Evolutionary conservation across 2,329 filamentous ascomycete species (phyloP), one percentile per base, ranked within the genome.

Genomic region (Beauveria sp.): DNA sequence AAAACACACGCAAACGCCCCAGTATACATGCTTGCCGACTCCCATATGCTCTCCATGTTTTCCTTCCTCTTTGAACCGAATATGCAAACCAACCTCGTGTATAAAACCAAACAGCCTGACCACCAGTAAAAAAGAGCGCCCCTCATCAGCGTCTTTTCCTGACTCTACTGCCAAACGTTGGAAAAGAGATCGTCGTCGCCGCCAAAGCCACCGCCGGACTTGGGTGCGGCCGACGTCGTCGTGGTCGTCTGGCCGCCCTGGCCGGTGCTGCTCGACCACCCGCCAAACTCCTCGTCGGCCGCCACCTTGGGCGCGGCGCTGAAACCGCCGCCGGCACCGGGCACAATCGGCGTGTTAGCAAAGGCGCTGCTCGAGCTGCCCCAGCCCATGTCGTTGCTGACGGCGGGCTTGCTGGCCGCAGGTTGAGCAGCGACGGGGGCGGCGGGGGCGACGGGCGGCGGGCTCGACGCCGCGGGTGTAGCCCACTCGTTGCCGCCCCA

Each of bases 281-380:
- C 93, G 22, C 93, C 93, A 77, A 97, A 98, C 71, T 98, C 93
- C 74, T 98, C 93, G 68, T 98, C 93, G 0, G 90, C 89, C 42
- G 89, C 82, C 2, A 96, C 89, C 69, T 88, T 87, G 26, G 90
- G 86, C 46, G 79, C 77, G 60, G 78, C 71, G 58, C 79, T 83
- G 73, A 90, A 88, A 6, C 88, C 88, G 26, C 88, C 87, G 66
- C 81, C 81, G 0, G 83, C 77, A 1, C 84, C 82, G 2, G 83
- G 82, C 22, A 88, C 79, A 70, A 87, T 85, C 55, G 84, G 82
- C 64, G 84, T 81, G 67, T 70, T 82, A 46, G 83, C 80, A 66
- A 87, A 79, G n/a, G 78, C 79, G 30, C 72, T 71, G 51, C 75
- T 72, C 3, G 67, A 57, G 60, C 69, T 70, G 8, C 84, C 82